A percentile compares a stretch with the other conserved stretches of the same genome.
Evolutionary conservation across 139 green algal species (phyloP).

Genomic region (Coelastrella sp.): DNA sequence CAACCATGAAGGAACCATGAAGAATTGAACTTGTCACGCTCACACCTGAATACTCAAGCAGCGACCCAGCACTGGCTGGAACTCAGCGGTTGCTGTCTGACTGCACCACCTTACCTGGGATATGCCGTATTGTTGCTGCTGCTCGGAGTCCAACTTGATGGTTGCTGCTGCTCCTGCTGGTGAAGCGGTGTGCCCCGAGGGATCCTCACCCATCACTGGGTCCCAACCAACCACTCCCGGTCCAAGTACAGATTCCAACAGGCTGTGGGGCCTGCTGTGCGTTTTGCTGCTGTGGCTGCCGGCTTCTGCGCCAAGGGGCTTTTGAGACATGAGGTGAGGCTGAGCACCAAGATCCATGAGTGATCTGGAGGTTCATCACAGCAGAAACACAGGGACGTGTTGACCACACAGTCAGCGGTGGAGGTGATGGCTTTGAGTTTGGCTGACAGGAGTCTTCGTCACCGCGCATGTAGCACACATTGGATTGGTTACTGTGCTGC

Average conservation of each 20-base stretch:
- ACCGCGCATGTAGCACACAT: too few species aligned
- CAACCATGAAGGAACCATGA: too few species aligned
- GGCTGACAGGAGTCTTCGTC: too few species aligned
- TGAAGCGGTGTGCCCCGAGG: background rate
- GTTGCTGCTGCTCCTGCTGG: background rate
- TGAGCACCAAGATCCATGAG: slow-evolving; percentile 7
- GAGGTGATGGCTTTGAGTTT: too few species aligned
- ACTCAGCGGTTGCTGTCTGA: too few species aligned
- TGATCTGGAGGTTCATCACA: background rate
- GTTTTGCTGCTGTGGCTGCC: background rate
- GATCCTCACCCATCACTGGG: slow-evolving; percentile 15
- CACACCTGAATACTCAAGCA: too few species aligned
- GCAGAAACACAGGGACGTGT: background rate
- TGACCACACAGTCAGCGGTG: too few species aligned
- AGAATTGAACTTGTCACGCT: too few species aligned
- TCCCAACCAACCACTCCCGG: slow-evolving; percentile 46
- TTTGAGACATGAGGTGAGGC: background rate
- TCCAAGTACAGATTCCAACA: slow-evolving; percentile 44
- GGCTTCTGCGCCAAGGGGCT: background rate
- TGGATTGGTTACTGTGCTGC: too few species aligned
- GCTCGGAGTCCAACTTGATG: slow-evolving; percentile 40
- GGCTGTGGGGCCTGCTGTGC: slow-evolving; percentile 4
- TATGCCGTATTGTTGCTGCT: slow-evolving; percentile 58
- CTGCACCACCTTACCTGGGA: slow-evolving; percentile 41
- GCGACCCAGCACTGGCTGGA: too few species aligned